These are phyloP conservation scores for Aspergillus persii DNA, from an alignment of 2,329 filamentous ascomycete genomes.

Conservation along the genomic window DNA sequence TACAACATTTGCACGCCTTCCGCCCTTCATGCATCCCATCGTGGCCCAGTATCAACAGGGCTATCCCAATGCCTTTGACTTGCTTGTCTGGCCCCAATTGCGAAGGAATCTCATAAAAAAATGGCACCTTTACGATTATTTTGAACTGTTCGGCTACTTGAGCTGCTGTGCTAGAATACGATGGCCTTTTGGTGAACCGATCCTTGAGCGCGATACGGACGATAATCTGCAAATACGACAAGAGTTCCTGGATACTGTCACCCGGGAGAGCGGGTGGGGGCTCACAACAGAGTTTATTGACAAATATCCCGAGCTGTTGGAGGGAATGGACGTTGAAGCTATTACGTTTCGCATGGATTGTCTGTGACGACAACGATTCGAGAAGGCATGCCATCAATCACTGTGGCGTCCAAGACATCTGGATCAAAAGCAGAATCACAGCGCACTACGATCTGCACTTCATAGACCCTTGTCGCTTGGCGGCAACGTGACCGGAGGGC, in stretches of 20 bases:
- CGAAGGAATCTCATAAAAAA: background rate
- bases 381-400: no score
- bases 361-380: background rate
- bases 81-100: slow-evolving; percentile 1
- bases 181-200: slow-evolving; percentile 12
- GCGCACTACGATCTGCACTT: no score
- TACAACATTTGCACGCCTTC: background rate
- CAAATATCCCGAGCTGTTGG: slow-evolving; percentile 7
- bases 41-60: background rate
- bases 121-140: slow-evolving; percentile 1
- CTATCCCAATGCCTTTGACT: background rate
- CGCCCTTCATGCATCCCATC: background rate
- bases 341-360: background rate
- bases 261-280: slow-evolving; percentile 9
- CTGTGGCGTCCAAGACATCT: no score
- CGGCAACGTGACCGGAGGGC: background rate
- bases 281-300: slow-evolving; percentile 8
- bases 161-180: slow-evolving; percentile 12
- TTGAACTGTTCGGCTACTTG: slow-evolving; percentile 9
- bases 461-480: background rate
- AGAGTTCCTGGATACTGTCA: slow-evolving; percentile 13
- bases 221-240: slow-evolving; percentile 7
- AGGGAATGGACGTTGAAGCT: slow-evolving; percentile 8
- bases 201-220: slow-evolving; percentile 11
- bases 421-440: no score